Evolutionary conservation across 768 basidiomycete genomes (phyloP).

Genomic region (Pilatotrama ljubarskyi): DNA sequence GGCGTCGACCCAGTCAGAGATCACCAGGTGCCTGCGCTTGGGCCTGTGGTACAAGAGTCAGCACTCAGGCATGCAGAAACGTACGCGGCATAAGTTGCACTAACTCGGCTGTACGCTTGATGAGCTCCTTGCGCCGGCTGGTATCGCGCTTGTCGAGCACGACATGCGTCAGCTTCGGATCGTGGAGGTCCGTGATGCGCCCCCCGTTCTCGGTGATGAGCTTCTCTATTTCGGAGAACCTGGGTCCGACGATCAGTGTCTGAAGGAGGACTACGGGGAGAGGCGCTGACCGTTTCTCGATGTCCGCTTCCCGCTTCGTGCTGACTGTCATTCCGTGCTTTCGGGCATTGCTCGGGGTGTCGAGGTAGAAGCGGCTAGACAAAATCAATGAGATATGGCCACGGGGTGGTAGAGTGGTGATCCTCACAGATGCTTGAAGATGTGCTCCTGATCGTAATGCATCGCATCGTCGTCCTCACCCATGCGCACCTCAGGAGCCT

Average conservation of each 20-base stretch:
- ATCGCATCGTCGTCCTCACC: constrained; percentile 67
- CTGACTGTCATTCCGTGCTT: constrained; percentile 62
- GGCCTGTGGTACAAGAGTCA: constrained; percentile 55
- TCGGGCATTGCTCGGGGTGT: constrained; percentile 72
- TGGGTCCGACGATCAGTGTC: constrained; percentile 30
- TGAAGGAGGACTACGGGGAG: neutral
- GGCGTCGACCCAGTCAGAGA: constrained; percentile 74
- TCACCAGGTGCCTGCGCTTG: constrained; percentile 74
- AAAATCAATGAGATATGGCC: neutral
- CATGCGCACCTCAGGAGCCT: constrained; percentile 52
- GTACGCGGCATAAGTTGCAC: constrained; percentile 23
- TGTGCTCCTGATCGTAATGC: constrained; percentile 76
- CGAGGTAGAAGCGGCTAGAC: constrained; percentile 83
- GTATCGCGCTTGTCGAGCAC: constrained; percentile 82
- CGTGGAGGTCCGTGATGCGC: constrained; percentile 60
- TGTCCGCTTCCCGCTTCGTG: constrained; percentile 50
- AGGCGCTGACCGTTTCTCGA: constrained; percentile 51
- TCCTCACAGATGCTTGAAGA: constrained; percentile 78
- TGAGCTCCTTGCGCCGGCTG: constrained; percentile 68
- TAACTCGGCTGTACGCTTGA: constrained; percentile 71
- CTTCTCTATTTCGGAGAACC: constrained; percentile 53
- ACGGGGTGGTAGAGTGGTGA: neutral
- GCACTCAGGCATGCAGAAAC: neutral
- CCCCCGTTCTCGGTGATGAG: constrained; percentile 74
- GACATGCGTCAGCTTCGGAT: constrained; percentile 85